Base-by-base conservation (phyloP, 2,329 filamentous ascomycete genomes). In the Xylariales sp. region DNA sequence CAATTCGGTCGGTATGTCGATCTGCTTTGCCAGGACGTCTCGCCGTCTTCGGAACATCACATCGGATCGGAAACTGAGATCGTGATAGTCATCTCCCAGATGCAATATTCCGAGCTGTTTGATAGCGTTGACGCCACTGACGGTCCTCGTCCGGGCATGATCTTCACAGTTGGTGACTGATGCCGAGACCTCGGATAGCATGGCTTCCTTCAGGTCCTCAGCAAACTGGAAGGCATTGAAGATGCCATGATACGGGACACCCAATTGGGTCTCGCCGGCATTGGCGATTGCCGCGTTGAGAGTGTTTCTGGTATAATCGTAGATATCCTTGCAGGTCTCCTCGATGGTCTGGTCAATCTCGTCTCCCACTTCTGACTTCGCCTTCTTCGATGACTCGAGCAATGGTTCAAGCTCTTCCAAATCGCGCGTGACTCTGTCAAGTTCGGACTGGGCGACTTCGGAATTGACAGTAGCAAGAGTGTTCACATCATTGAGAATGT, bases 31-130 rank as follows among this genome's bases (percentile, higher is more conserved):
- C 29, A 95, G 69, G 2, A 81, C 79, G 60, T 98, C 88, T 45
- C 82, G 79, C 56, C 85, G 85, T 47, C 87, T 82, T 45, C 81
- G 82, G 72, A 97, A 98, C 93, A 98, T 97, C 58, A 90, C 80
- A 53, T 96, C 89, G 2, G 88, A 81, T 21, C 86, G 81, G 80
- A 98, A 96, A 51, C 81, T 87, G 33, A 96, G 78, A 52, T 90
- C 85, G 16, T 85, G 76, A 53, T 91, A 94, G 53, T 91, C 85
- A 53, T 93, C 82, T 8, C 91, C 91, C 5, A 97, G 79, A 60
- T 98, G 91, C 25, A 91, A 62, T 12, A 97, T 70, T 19, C 93
- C 93, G 2, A 97, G 76, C 51, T 88, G 84, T 60, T 94, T 94
- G 64, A 97, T 94, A 27, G 82, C 76, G 50, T 85, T 86, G 51